phyloP scores from a whole-genome alignment of 768 basidiomycete genomes.

The Trametes cingulata region DNA sequence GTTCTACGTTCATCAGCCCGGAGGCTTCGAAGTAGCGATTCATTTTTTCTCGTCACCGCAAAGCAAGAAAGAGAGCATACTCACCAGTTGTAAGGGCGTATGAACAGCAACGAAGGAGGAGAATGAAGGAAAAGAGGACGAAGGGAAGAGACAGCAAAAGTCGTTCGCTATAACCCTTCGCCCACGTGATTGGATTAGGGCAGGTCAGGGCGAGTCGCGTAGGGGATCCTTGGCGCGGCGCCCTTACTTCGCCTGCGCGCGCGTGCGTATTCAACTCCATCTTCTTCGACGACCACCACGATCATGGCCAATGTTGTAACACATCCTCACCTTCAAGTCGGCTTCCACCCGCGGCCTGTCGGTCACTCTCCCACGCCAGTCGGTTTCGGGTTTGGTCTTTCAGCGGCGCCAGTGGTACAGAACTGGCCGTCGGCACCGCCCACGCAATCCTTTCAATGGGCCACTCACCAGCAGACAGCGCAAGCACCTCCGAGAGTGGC shows the following conservation, averaged over 20 bases:
- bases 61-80: slow-evolving; percentile 18
- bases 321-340: slow-evolving; percentile 55
- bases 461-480: slow-evolving; percentile 56
- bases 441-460: slow-evolving; percentile 38
- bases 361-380: slow-evolving; percentile 64
- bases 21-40: slow-evolving; percentile 89
- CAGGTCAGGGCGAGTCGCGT: slow-evolving; percentile 27
- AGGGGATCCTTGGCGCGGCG: slow-evolving; percentile 18
- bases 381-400: slow-evolving; percentile 73
- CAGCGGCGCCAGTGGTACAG: slow-evolving; percentile 45
- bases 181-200: slow-evolving; percentile 42
- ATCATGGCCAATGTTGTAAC: slow-evolving; percentile 71
- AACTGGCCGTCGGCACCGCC: slow-evolving; percentile 48
- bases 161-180: slow-evolving; percentile 20
- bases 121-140: slow-evolving; percentile 6
- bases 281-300: slow-evolving; percentile 22
- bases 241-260: slow-evolving; percentile 13
- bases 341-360: slow-evolving; percentile 60
- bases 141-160: slow-evolving; percentile 24
- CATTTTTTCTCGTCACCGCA: slow-evolving; percentile 63
- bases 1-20: slow-evolving; percentile 62
- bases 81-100: slow-evolving; percentile 23
- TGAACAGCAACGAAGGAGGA: background rate
- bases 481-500: slow-evolving; percentile 43
- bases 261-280: slow-evolving; percentile 18